Base-by-base conservation (phyloP, 2,329 filamentous ascomycete species). In the Chlorencoelia australis region DNA sequence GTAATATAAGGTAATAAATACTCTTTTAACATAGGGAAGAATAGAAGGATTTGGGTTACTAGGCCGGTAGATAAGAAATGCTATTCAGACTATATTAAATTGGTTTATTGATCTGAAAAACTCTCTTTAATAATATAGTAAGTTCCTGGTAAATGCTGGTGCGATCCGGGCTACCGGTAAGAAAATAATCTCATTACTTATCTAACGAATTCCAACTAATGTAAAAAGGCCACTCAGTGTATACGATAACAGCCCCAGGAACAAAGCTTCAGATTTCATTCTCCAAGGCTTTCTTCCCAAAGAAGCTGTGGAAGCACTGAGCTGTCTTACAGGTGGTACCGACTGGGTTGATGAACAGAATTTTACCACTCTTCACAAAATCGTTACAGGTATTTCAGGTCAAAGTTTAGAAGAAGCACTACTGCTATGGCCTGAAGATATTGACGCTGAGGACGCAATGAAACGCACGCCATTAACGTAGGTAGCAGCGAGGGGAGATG, bases 271-370 rank as follows among this genome's bases (percentile, higher is more conserved):
- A 24, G 39, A 39, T 32, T 20, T 35, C 24, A 28, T 39, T 21
- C 27, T 39, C 21, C 30, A 28, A 27, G 40, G 35, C 16, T 16
- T 21, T 30, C 13, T 42, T 7, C 27, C 24, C 22, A 28, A 42
- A 17, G 19, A 32, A 32, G 17, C 20, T 16, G 22, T 32, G 9
- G 38, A 41, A 20, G 29, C 19, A 17, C 16, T 41, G 5, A 13
- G 34, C 5, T 30, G 31, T 17, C 37, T 43, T 3, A 21, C 30
- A 7, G 34, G 30, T 14, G 26, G 30, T 5, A 35, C 33, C 30
- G 36, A 40, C 30, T 44, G n/a, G 15, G 17, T 38, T 9, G 40
- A 45, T n/a, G 19, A 36, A 8, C 40, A 36, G 20, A 42, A 45
- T 20, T 42, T 40, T 25, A 33, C 34, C 5, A 8, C 19, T 9